A percentile compares a stretch with the other conserved stretches of the same genome.
Conservation (phyloP, 202 grass and related monocot species). For the Miscanthus sacchariflorus region DNA sequence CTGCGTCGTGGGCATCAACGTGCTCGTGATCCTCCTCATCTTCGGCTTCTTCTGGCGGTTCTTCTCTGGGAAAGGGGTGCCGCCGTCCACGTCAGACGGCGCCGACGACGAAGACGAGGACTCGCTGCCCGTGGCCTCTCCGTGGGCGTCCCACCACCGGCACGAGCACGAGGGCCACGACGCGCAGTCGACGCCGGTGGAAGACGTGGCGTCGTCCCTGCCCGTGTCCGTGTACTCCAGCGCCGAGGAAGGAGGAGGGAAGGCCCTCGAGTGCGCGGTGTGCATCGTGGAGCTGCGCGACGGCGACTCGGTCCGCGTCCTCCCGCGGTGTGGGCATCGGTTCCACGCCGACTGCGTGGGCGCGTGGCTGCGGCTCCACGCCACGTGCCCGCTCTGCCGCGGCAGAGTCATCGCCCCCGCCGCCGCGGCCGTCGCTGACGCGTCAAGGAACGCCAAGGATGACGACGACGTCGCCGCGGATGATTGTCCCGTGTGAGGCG, state of each 20-base stretch:
- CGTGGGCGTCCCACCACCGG: conserved; percentile 10
- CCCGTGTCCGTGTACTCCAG: conserved; percentile 48
- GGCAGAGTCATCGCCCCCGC: conserved; percentile 32
- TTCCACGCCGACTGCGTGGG: conserved; percentile 82
- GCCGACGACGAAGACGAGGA: background rate
- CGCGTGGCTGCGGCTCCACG: conserved; percentile 65
- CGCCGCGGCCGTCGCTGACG: background rate
- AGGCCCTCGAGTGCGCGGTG: conserved; percentile 61
- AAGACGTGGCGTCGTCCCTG: conserved; percentile 32
- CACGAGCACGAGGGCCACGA: no score
- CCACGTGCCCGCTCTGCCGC: conserved; percentile 85
- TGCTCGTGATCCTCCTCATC: conserved; percentile 72
- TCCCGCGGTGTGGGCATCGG: conserved; percentile 65
- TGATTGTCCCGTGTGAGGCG: conserved; percentile 47
- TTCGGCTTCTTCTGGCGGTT: conserved; percentile 68
- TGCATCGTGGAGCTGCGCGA: conserved; percentile 69
- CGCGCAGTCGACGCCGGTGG: background rate
- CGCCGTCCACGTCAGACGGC: background rate
- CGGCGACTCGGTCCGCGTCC: conserved; percentile 55
- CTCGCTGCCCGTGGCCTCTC: conserved; percentile 40
- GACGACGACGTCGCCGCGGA: background rate
- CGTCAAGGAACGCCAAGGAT: conserved; percentile 26
- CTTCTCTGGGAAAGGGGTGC: conserved; percentile 45
- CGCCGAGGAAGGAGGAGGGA: background rate
- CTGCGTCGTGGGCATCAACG: conserved; percentile 57